Base-by-base conservation (phyloP, 306 rosid genomes). In the Trifolium dubium region DNA sequence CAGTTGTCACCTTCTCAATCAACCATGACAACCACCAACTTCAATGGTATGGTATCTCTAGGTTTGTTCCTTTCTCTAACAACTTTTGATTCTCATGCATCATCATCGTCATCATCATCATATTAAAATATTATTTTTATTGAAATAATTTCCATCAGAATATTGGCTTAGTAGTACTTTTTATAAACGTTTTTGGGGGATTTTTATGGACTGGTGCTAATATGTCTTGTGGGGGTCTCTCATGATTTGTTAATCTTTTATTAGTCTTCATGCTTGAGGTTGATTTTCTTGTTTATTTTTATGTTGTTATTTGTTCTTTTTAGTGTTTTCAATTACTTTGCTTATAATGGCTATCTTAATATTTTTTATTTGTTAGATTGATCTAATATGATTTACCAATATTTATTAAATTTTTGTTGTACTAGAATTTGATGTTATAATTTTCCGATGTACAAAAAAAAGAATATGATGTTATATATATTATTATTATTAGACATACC, bases 1-100 rank as follows among this genome's bases (percentile, higher is more conserved):
- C 49, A 11, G 49, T 43, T 43, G 4, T 67, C 88, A 3, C 82
- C 89, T n/a, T 77, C 90, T 82, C 77, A 10, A 4, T 56, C 89
- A 32, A 47, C 77, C 78, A 50, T 79, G n/a, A 17, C 89, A 32
- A 47, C 77, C 78, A 50, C 80, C 17, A 17, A 54, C 73, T 73
- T 83, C 67, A 62, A 68, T 13, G 91, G 92, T 89, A 80, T 34
- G 62, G 9, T 29, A 44, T 17, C 44, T 13, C 39, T 67, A 14
- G 17, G 59, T 39, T 75, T 53, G 32, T 39, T 63, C 31, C 28
- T 56, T 8, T 12, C 54, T 67, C n/a, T 37, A 31, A 6, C 1
- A 15, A 53, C 19, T 43, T 17, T 64, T 4, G 1, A n/a, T 32
- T 31, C 10, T 46, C 19, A 9, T 69, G 35, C 40, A 9, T 69